phyloP scores from a whole-genome alignment of 2,329 filamentous ascomycete species.

The Penicillium paneum region DNA sequence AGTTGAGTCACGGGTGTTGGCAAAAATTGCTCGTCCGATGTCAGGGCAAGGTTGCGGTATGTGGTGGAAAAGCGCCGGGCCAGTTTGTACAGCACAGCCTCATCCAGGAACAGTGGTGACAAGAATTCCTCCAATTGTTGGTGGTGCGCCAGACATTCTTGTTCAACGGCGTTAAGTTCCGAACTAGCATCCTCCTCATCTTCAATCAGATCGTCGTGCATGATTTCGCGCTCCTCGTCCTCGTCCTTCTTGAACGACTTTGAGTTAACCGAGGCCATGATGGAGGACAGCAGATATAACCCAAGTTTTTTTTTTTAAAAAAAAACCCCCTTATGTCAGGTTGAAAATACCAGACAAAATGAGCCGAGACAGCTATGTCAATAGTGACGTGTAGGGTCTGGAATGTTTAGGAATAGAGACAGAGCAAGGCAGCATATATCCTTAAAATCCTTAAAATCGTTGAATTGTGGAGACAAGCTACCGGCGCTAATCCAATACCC shows the following conservation, averaged over 20 bases:
- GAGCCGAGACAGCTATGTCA: slow-evolving; percentile 12
- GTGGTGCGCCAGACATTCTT: slow-evolving; percentile 32
- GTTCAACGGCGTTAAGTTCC: slow-evolving; percentile 29
- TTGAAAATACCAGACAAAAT: neutral
- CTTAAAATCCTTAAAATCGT: slow-evolving; percentile 12
- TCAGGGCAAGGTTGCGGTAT: slow-evolving; percentile 44
- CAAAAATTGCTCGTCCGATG: slow-evolving; percentile 47
- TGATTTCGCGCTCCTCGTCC: slow-evolving; percentile 29
- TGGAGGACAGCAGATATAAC: neutral
- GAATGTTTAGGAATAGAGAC: slow-evolving; percentile 12
- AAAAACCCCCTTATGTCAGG: neutral
- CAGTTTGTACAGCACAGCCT: slow-evolving; percentile 44
- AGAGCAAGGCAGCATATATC: slow-evolving; percentile 12
- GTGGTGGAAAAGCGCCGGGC: slow-evolving; percentile 47
- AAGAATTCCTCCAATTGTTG: slow-evolving; percentile 42
- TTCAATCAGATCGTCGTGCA: slow-evolving; percentile 31
- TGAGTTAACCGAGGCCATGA: slow-evolving; percentile 27
- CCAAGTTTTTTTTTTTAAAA: neutral
- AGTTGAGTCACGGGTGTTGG: slow-evolving; percentile 48
- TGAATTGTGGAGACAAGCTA: slow-evolving; percentile 9
- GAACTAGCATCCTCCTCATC: slow-evolving; percentile 32
- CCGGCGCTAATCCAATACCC: neutral
- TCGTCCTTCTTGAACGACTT: slow-evolving; percentile 24
- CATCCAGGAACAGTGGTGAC: slow-evolving; percentile 41
- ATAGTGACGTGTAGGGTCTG: slow-evolving; percentile 15